Evolutionary conservation across 2,329 filamentous ascomycete genomes (phyloP).

Genomic region (Fusarium brevicatenulatum): DNA sequence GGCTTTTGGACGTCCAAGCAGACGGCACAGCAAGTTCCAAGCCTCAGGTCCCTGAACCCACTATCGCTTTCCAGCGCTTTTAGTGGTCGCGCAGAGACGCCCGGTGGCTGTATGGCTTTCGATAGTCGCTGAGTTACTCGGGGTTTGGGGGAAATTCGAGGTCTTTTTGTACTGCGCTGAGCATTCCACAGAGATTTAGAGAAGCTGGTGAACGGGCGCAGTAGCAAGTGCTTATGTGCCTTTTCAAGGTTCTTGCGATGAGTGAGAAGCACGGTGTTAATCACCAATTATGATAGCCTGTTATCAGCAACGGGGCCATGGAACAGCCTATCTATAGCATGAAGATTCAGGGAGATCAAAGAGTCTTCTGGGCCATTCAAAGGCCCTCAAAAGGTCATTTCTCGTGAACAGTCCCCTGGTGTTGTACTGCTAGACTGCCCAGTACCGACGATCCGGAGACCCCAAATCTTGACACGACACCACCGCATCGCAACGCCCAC

Average conservation of each 20-base stretch:
- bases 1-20: not conserved
- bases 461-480: constrained; percentile 18
- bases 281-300: not conserved
- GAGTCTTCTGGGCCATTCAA: not conserved
- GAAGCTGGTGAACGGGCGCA: not conserved
- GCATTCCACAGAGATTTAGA: constrained; percentile 13
- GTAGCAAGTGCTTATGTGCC: constrained; percentile 20
- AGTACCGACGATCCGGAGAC: not conserved
- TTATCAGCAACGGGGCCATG: not conserved
- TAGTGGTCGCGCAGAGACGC: constrained; percentile 11
- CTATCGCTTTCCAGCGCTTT: not conserved
- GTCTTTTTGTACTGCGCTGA: not conserved
- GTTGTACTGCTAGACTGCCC: not conserved
- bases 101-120: constrained; percentile 25
- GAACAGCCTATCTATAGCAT: not conserved
- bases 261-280: not conserved
- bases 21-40: not conserved
- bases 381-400: constrained; percentile 2
- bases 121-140: constrained; percentile 6
- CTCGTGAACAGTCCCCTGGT: not conserved
- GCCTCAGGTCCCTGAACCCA: constrained; percentile 1
- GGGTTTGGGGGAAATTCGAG: not conserved
- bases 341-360: not conserved
- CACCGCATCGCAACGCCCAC: constrained; percentile 15
- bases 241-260: not conserved